Conservation (phyloP, 192 early-diverging fungal genomes). For the Kickxella alabastrina region DNA sequence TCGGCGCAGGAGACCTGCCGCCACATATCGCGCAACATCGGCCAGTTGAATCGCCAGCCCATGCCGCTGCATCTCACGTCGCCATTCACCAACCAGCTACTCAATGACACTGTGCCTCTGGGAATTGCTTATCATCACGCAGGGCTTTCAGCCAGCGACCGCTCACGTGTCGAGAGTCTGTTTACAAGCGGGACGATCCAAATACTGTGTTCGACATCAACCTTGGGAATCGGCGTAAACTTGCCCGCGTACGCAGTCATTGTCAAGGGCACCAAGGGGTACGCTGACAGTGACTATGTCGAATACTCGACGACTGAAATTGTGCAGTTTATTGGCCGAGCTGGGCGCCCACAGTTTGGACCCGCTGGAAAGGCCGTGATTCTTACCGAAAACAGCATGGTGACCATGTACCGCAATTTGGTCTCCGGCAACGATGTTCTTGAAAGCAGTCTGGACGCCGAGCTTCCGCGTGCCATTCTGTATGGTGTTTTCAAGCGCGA, state of each 20-base stretch:
- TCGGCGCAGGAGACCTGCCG: conserved; percentile 39
- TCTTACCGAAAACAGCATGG: conserved; percentile 50
- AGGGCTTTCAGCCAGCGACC: conserved; percentile 50
- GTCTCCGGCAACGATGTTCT: conserved; percentile 58
- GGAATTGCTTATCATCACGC: conserved; percentile 71
- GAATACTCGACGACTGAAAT: conserved; percentile 63
- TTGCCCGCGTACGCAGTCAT: conserved; percentile 71
- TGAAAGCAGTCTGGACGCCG: conserved; percentile 62
- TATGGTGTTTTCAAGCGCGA: conserved; percentile 25
- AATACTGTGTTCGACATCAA: conserved; percentile 70
- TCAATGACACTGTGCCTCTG: conserved; percentile 45
- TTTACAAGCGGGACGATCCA: conserved; percentile 53
- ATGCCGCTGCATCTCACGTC: conserved; percentile 13
- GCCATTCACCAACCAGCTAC: conserved; percentile 23
- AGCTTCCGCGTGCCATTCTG: conserved; percentile 54
- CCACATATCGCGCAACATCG: conserved; percentile 19
- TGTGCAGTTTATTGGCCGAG: conserved; percentile 74
- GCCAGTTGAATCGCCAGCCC: conserved; percentile 7
- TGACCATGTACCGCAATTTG: conserved; percentile 52
- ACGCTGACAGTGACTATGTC: conserved; percentile 38
- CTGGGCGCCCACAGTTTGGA: conserved; percentile 73
- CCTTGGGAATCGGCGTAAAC: conserved; percentile 75
- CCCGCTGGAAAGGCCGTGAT: conserved; percentile 62
- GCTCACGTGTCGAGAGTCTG: conserved; percentile 49
- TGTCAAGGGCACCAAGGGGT: conserved; percentile 60